Evolutionary conservation across 345 rosid species (phyloP).

Genomic region (Populus simonii): DNA sequence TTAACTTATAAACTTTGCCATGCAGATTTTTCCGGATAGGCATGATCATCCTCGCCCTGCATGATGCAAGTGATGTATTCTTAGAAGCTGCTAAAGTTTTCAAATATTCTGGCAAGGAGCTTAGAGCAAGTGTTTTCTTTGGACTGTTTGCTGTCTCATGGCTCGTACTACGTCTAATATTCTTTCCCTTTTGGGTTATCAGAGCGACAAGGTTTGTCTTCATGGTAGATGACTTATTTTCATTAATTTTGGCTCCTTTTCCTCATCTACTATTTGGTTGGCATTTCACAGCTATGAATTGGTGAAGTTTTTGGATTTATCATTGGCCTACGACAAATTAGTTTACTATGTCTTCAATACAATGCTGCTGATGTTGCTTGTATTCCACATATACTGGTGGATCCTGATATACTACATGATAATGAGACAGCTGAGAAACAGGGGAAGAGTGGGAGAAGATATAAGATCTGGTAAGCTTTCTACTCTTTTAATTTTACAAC

Average conservation of each 20-base stretch:
- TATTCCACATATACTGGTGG: conserved; percentile 99
- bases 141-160: conserved; percentile 89
- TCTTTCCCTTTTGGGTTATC: conserved; percentile 95
- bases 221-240: conserved; percentile 13
- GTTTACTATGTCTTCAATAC: conserved; percentile 83
- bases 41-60: conserved; percentile 75
- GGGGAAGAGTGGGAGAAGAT: conserved; percentile 92
- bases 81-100: conserved; percentile 90
- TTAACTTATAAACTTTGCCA: neutral
- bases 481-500: neutral
- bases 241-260: conserved; percentile 7
- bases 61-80: conserved; percentile 89
- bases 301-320: conserved; percentile 47
- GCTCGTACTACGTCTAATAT: conserved; percentile 77
- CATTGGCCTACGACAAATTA: conserved; percentile 29
- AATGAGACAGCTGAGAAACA: conserved; percentile 70
- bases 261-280: conserved; percentile 20
- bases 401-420: conserved; percentile 83
- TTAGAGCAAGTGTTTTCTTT: conserved; percentile 89
- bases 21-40: conserved; percentile 83
- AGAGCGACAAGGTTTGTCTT: conserved; percentile 60
- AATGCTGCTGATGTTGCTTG: conserved; percentile 75
- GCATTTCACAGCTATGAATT: conserved; percentile 49
- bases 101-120: conserved; percentile 78
- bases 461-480: conserved; percentile 83